Percentiles rank a stretch among this genome's conserved stretches.
Conservation (phyloP, 192 early-diverging fungal genomes). For the Coemansia sp. region DNA sequence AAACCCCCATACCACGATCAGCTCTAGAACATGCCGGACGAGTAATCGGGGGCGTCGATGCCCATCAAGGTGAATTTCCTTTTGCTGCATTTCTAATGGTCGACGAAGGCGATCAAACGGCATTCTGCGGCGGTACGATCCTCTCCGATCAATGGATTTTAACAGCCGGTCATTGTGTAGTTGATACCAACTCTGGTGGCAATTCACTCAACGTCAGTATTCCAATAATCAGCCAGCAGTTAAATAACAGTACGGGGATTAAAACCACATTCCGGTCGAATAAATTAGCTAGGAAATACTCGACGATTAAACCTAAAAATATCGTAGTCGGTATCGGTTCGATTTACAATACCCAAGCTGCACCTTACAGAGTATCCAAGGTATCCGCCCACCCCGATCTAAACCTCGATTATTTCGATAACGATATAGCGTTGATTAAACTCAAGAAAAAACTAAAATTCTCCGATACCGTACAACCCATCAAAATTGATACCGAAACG, state of each 20-base stretch:
- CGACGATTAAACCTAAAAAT: constrained; percentile 21
- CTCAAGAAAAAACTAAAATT: constrained; percentile 40
- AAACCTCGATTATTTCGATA: constrained; percentile 49
- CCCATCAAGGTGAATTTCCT: constrained; percentile 24
- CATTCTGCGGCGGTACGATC: constrained; percentile 51
- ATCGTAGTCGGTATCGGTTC: constrained; percentile 40
- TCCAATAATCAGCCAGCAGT: neutral
- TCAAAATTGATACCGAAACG: constrained; percentile 33
- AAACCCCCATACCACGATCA: neutral
- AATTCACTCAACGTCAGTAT: constrained; percentile 22
- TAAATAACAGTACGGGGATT: neutral
- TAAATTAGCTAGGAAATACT: neutral
- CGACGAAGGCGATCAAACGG: constrained; percentile 34
- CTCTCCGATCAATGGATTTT: constrained; percentile 46
- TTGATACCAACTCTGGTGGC: constrained; percentile 20
- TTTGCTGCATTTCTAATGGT: constrained; percentile 50
- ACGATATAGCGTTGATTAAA: constrained; percentile 56
- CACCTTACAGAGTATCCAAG: constrained; percentile 22
- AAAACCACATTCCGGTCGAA: neutral
- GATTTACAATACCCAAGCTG: constrained; percentile 9
- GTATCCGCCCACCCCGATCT: constrained; percentile 38
- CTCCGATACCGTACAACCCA: constrained; percentile 33
- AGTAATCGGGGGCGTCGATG: constrained; percentile 52
- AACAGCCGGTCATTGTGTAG: constrained; percentile 56
- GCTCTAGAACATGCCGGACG: constrained; percentile 30